Evolutionary conservation across 164 flowering plant species (phyloP), one percentile per base, ranked within the genome.

Genomic region (Piper betle): DNA sequence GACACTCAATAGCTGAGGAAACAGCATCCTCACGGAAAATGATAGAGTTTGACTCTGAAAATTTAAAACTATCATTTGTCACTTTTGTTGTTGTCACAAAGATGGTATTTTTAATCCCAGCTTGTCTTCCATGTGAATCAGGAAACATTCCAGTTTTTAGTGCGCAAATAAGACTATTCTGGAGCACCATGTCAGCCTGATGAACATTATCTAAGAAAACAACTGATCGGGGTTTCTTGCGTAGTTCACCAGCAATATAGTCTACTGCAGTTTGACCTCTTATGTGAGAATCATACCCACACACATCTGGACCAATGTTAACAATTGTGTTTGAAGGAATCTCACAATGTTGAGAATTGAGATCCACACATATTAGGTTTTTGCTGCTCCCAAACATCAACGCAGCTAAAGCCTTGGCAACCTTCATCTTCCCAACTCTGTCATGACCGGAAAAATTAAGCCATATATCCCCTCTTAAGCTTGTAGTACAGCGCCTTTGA

Each of bases 121-220:
- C 73, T 79, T 94, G 95, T 75, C 93, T 78, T 55, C 99, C 87
- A 65, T 74, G 79, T 0, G 86, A 81, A 56, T 91, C 87, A 0
- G 80, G 70, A 62, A 88, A 81, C 71, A 79, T 86, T 39, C 99
- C 96, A 12, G 86, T 85, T 61, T 52, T 73, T 33, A 84, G 72
- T 54, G 97, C 99, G n/a, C 65, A 79, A 19, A 77, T 81, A 69
- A 94, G 76, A 67, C 81, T 75, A 59, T 37, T 80, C 65, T 80
- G 89, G 42, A 67, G 78, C 66, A 67, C 65, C 10, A 70, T 13
- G 79, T 91, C 96, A 33, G 96, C 93, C 68, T 78, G 75, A 43
- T 84, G 88, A 8, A 88, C 74, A 72, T 91, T 85, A 66, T 90
- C 97, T 43, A 94, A 82, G 70, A 84, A 84, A 38, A 94, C 92